Evolutionary conservation across 2,329 filamentous ascomycete genomes (phyloP), one percentile per base, ranked within the genome.

Genomic region (Orbilia brochopaga): DNA sequence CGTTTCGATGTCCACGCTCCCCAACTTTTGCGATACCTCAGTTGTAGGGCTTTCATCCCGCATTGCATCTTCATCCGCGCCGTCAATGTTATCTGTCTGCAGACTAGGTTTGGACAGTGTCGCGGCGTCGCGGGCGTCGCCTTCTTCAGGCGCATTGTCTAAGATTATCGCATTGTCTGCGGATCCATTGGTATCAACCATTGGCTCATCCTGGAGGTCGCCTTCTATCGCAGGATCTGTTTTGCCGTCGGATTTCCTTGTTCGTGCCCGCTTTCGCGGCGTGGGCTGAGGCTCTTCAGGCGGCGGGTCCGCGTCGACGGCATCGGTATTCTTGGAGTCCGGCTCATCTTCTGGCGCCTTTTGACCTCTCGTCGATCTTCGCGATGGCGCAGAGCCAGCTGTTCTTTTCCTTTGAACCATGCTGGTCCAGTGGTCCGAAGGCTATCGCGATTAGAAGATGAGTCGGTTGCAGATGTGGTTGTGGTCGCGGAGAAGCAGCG

Each of bases 251-350:
- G 40, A 19, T 40, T 57, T 24, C 42, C 42, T 13, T 27, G 67
- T 72, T 65, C 54, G 65, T 13, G 67, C 50, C 51, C 56, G 59
- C 52, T 72, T 72, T 40, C 67, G 67, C 24, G 67, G 67, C 17
- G 56, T 65, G 13, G 55, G 24, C 30, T 51, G 11, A 3, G 19
- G 13, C 27, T 55, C 46, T 51, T 61, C 60, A 17, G 19, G 30
- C 30, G 23, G 50, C n/a, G 60, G 55, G 15, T 57, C 59, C 42
- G 17, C 53, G 21, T 52, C 51, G 17, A 54, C 46, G 23, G 32
- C 32, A 10, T 11, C 27, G 15, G 51, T 32, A 57, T 50, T 17
- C 1, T 60, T 48, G 13, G 35, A 21, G 21, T 72, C 48, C 2
- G 42, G 7, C 44, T 63, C 66, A 17, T 42, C 17, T 8, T 54